Conservation (phyloP, 257 asterid species). For the Nicotiana attenuata region DNA sequence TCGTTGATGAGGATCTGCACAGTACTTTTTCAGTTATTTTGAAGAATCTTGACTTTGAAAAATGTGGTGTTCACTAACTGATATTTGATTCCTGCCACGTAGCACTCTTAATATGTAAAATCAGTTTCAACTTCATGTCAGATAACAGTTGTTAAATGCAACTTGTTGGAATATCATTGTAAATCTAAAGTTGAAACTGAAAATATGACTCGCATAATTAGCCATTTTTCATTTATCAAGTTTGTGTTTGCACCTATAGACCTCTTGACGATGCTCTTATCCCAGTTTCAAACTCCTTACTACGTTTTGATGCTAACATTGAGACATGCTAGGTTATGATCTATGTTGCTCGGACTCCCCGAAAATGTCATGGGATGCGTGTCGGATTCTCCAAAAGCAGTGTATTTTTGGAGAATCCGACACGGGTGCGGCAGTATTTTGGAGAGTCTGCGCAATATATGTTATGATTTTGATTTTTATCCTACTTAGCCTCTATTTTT, state of each 20-base stretch:
- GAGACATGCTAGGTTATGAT: background rate
- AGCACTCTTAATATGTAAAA: background rate
- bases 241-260: background rate
- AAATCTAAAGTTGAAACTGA: background rate
- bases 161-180: background rate
- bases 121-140: background rate
- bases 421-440: too few relatives aligned
- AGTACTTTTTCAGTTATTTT: background rate
- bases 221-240: background rate
- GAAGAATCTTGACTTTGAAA: slow-evolving; percentile 1
- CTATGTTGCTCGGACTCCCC: too few relatives aligned
- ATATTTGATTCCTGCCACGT: background rate
- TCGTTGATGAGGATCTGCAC: background rate
- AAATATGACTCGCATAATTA: background rate
- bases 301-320: background rate
- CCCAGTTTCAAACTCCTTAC: background rate
- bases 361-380: too few relatives aligned
- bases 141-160: background rate
- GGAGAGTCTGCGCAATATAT: too few relatives aligned
- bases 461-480: background rate
- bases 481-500: background rate
- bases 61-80: background rate
- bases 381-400: too few relatives aligned
- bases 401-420: too few relatives aligned
- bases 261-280: background rate